Evolutionary conservation across 495 filamentous ascomycete species (phyloP).

Genomic region (Aspergillus panamensis): DNA sequence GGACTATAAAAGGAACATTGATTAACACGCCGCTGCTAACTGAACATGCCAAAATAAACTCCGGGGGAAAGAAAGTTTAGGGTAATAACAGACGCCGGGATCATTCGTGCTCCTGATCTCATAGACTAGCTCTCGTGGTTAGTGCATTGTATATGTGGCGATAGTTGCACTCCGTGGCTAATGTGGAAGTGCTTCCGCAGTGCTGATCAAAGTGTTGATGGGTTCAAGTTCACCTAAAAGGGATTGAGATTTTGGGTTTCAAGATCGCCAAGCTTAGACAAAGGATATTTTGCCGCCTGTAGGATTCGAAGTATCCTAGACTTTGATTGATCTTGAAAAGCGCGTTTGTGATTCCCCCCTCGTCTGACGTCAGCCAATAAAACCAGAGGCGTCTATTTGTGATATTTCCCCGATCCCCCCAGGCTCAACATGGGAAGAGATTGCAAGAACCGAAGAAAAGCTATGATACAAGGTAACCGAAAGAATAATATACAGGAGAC

Average conservation of each 20-base stretch:
- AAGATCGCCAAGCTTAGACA: background rate
- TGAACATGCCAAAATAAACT: background rate
- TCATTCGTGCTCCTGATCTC: background rate
- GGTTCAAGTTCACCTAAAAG: background rate
- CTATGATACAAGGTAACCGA: background rate
- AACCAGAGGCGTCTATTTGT: background rate
- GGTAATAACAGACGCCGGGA: background rate
- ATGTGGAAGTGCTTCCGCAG: background rate
- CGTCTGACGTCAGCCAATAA: background rate
- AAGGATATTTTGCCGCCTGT: background rate
- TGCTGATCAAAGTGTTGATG: background rate
- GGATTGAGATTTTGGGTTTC: background rate
- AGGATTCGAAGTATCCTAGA: background rate
- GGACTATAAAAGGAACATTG: too few species aligned
- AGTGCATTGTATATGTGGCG: background rate
- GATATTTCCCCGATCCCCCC: background rate
- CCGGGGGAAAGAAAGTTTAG: background rate
- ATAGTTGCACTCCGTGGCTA: background rate
- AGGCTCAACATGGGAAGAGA: background rate
- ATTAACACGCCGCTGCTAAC: too few species aligned
- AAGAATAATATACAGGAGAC: background rate
- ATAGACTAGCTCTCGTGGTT: background rate
- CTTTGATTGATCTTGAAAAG: background rate
- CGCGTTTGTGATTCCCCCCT: background rate
- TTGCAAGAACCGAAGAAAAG: background rate